These are phyloP conservation scores for Pseudocercospora fuligena DNA, from an alignment of 2,329 filamentous ascomycete genomes.

Conservation along the genomic window DNA sequence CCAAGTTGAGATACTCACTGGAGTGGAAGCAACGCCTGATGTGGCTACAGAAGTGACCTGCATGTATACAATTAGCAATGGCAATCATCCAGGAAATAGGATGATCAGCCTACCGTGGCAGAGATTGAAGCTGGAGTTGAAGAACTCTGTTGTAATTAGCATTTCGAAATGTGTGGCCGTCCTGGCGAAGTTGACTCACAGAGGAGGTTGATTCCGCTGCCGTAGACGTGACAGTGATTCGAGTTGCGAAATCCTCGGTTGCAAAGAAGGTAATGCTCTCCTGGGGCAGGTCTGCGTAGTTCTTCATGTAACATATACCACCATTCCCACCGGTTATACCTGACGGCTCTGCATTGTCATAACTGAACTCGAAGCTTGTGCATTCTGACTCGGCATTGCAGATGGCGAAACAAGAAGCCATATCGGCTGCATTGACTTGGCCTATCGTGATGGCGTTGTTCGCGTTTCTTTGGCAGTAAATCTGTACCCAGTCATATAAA, in stretches of 20 bases:
- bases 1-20: not conserved
- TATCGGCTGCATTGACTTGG: not conserved
- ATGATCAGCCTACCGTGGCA: not conserved
- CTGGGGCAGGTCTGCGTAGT: not conserved
- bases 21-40: not conserved
- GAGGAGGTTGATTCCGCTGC: not conserved
- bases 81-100: not conserved
- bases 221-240: not conserved
- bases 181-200: not conserved
- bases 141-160: not conserved
- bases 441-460: not conserved
- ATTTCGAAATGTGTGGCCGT: not conserved
- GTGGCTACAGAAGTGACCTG: not conserved
- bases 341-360: not conserved
- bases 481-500: not conserved
- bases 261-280: not conserved
- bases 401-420: slow-evolving; percentile 1
- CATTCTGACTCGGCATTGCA: not conserved
- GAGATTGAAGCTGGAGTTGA: not conserved
- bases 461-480: not conserved
- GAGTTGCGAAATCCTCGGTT: not conserved
- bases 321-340: not conserved
- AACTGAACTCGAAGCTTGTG: not conserved
- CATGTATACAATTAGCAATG: not conserved
- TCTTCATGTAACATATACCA: not conserved